These are phyloP conservation scores for Venturia pyrina DNA, from an alignment of 2,329 filamentous ascomycete species.

Conservation along the genomic window DNA sequence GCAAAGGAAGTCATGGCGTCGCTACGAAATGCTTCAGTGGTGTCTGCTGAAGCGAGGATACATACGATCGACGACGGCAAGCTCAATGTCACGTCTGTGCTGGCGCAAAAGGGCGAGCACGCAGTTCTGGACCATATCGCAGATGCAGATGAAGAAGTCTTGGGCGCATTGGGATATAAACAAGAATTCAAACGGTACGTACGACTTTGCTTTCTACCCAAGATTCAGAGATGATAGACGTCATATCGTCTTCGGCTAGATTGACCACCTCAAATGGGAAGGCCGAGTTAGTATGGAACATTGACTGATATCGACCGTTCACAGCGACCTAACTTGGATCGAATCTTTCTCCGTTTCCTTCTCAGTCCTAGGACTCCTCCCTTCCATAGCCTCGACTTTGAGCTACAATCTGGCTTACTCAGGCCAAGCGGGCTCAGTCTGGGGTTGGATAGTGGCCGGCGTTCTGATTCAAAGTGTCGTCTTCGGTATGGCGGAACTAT, in stretches of 20 bases:
- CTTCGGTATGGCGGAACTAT: conserved; percentile 44
- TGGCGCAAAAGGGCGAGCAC: conserved; percentile 8
- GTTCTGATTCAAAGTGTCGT: conserved; percentile 47
- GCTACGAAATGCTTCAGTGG: not conserved
- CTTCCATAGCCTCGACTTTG: conserved; percentile 51
- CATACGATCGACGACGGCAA: not conserved
- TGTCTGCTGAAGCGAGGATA: not conserved
- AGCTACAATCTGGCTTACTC: conserved; percentile 43
- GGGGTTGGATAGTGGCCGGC: conserved; percentile 50
- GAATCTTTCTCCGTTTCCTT: conserved; percentile 47
- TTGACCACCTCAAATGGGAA: too few relatives aligned
- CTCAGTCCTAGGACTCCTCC: conserved; percentile 48
- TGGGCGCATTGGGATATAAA: conserved; percentile 53
- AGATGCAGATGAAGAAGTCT: conserved; percentile 47
- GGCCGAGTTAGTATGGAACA: too few relatives aligned
- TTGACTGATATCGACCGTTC: not conserved
- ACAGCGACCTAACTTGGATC: conserved; percentile 42
- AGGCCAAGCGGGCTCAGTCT: conserved; percentile 43
- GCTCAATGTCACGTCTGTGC: conserved; percentile 10
- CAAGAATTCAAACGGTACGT: conserved; percentile 49
- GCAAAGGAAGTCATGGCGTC: not conserved
- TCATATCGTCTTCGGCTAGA: too few relatives aligned
- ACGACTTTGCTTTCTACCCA: conserved; percentile 66
- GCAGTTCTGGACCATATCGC: conserved; percentile 8
- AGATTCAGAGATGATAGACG: not conserved